Evolutionary conservation across 2,329 filamentous ascomycete species (phyloP).

Genomic region (Ciborinia camelliae): DNA sequence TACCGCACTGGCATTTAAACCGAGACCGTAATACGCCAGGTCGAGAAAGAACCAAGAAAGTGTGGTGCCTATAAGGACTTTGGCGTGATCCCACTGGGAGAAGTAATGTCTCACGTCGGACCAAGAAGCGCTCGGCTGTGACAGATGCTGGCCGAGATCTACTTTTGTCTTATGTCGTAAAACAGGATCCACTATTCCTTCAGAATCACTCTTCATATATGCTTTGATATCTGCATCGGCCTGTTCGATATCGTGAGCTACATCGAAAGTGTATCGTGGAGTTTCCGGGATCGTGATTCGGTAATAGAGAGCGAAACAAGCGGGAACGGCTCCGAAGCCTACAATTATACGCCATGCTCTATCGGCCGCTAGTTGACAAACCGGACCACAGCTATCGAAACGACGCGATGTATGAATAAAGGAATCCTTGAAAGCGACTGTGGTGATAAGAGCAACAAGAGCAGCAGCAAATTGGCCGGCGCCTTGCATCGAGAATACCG

Average conservation of each 20-base stretch:
- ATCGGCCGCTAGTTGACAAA: constrained; percentile 69
- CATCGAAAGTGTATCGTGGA: constrained; percentile 78
- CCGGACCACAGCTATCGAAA: constrained; percentile 53
- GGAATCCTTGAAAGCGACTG: constrained; percentile 57
- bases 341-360: constrained; percentile 80
- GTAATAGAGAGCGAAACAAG: constrained; percentile 78
- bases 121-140: constrained; percentile 67
- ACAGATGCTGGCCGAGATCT: constrained; percentile 50
- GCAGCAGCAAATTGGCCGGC: constrained; percentile 73
- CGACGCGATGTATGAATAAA: constrained; percentile 44
- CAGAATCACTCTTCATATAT: constrained; percentile 49
- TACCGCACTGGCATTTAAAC: constrained; percentile 72
- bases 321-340: constrained; percentile 74
- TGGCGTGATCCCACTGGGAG: constrained; percentile 64
- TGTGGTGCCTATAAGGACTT: constrained; percentile 71
- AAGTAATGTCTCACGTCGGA: constrained; percentile 66
- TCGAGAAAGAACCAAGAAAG: constrained; percentile 82
- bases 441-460: constrained; percentile 67
- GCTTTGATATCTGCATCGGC: constrained; percentile 68
- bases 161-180: constrained; percentile 53
- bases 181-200: constrained; percentile 48
- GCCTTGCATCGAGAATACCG: constrained; percentile 83
- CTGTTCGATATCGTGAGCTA: constrained; percentile 71
- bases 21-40: constrained; percentile 64
- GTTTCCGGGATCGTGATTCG: constrained; percentile 83